Base-by-base conservation (phyloP, 371 early-diverging fungal species). In the Mucor ambiguus region DNA sequence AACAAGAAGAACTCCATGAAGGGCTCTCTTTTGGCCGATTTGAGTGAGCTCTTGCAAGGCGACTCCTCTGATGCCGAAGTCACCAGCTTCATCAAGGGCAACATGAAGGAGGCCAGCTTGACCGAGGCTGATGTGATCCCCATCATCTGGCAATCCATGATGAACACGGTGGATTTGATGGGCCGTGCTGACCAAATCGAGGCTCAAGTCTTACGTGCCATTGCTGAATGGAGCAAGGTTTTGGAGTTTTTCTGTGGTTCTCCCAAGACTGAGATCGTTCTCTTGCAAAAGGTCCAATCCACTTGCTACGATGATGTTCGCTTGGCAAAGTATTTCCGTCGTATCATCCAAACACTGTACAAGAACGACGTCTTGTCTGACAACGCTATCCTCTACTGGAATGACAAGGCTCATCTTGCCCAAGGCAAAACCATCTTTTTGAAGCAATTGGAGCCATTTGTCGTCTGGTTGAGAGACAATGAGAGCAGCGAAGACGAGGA, bases 321-420 rank as follows among this genome's bases (percentile, higher is more conserved):
- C 56, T 86, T 96, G 67, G 89, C 89, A 64, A 94, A 93, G 85
- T 87, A 85, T 67, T 96, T 92, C 86, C 89, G 92, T 60, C 87
- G 86, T 66, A 91, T 95, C 58, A 87, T 93, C 55, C 86, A 90
- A 64, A 79, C 85, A 54, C 80, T 96, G 68, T 96, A 96, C 88
- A 89, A 93, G 80, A 83, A 91, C 69, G 97, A 96, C 67, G 95
- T 92, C 24, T 75, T 96, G 49, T 93, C 94, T 7, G 95, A 94
- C 70, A 89, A 87, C 66, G 96, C 95, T 49, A 92, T 96, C 68
- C 75, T 96, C 46, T 96, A 94, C 80, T 96, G 97, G 97, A 87
- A 84, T 18, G 90, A 93, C 67, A 96, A 95, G 85, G 96, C 95
- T 18, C 92, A 92, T 63, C 90, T 89, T 67, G 73, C 91, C 32